phyloP scores from a whole-genome alignment of 75 land plant species.

The Chamaecyparis obtusa region DNA sequence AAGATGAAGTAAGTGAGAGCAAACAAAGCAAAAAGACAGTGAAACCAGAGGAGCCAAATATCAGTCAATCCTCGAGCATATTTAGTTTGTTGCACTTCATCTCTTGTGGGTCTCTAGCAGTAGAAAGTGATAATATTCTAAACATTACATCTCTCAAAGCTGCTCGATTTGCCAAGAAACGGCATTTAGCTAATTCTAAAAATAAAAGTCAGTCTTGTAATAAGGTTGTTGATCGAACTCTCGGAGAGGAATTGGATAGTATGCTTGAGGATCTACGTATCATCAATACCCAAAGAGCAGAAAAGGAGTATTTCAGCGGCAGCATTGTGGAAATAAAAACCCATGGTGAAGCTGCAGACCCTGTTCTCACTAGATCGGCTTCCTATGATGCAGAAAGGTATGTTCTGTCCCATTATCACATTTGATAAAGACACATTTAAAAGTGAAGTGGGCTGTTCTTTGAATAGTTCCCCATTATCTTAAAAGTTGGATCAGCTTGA shows the following conservation, averaged over 20 bases:
- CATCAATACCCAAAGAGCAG: slow-evolving; percentile 34
- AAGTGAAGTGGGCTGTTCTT: not conserved
- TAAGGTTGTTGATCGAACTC: not conserved
- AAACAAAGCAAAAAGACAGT: not conserved
- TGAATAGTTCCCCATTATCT: not conserved
- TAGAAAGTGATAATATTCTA: not conserved
- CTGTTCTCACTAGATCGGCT: slow-evolving; percentile 44
- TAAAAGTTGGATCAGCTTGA: not conserved
- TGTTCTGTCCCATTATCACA: not conserved
- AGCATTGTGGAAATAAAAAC: slow-evolving; percentile 47
- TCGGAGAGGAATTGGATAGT: slow-evolving; percentile 33
- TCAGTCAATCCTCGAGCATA: not conserved
- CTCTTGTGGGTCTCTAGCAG: not conserved
- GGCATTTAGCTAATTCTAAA: not conserved
- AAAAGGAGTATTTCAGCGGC: slow-evolving; percentile 74
- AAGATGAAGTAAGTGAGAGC: not conserved
- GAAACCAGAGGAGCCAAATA: not conserved
- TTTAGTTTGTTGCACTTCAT: not conserved
- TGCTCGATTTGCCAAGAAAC: not conserved
- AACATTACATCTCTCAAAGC: not conserved
- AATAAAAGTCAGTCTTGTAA: not conserved
- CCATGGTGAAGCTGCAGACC: slow-evolving; percentile 13
- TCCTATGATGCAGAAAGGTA: slow-evolving; percentile 67
- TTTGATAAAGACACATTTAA: not conserved
- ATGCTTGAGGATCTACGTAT: slow-evolving; percentile 59